These are phyloP conservation scores for Furcasterigmium furcatum DNA, from an alignment of 2,329 filamentous ascomycete species.

Conservation along the genomic window DNA sequence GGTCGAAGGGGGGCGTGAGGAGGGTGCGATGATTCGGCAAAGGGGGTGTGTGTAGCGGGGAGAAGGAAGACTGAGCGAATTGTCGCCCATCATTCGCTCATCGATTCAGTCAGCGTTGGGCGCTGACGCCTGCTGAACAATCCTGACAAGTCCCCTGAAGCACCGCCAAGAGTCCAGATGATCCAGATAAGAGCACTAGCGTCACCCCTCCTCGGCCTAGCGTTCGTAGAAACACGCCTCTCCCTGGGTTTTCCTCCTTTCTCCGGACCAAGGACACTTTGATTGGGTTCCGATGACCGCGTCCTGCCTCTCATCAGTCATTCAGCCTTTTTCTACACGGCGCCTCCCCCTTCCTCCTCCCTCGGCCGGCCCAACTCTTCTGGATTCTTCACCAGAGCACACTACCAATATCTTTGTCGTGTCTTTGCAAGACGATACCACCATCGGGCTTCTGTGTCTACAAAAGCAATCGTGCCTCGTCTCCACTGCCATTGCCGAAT, in stretches of 20 bases:
- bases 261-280: background rate
- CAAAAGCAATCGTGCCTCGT: background rate
- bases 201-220: background rate
- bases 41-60: too few species aligned
- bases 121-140: background rate
- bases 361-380: background rate
- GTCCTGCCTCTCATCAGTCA: too few species aligned
- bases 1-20: too few species aligned
- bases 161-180: background rate
- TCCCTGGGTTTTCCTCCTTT: background rate
- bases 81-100: constrained; percentile 1
- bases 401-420: background rate
- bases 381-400: background rate
- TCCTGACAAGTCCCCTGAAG: background rate
- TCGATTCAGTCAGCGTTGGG: background rate
- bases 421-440: background rate
- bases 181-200: background rate
- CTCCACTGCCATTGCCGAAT: background rate
- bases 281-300: background rate
- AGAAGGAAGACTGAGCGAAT: background rate
- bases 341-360: background rate
- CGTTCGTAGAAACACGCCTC: background rate
- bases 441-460: background rate
- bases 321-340: too few species aligned
- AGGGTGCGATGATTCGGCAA: too few species aligned